Conservation (phyloP, 805 yeast genomes). For the Starmerella riodocensis region DNA sequence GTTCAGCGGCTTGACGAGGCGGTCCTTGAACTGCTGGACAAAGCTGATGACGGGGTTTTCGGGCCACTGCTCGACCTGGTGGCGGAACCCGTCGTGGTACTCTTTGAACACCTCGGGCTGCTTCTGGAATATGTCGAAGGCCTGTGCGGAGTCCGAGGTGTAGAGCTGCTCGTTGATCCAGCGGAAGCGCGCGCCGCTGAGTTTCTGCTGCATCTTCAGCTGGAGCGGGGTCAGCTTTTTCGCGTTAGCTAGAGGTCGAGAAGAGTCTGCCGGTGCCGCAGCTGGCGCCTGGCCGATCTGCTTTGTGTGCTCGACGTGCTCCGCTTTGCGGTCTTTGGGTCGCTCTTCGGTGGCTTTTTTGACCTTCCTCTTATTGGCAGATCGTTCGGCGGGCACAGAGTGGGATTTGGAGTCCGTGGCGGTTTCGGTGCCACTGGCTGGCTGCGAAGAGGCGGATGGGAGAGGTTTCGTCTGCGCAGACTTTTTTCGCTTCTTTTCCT, state of each 20-base stretch:
- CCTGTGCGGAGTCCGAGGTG: constrained; percentile 67
- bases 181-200: constrained; percentile 88
- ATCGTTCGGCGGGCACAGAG: background rate
- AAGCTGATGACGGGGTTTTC: constrained; percentile 94
- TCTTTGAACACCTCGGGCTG: constrained; percentile 88
- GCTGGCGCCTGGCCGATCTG: background rate
- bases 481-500: background rate
- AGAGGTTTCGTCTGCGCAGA: background rate
- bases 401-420: background rate
- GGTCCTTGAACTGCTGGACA: constrained; percentile 49
- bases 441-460: background rate
- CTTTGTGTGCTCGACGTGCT: background rate
- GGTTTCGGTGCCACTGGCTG: background rate
- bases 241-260: no score
- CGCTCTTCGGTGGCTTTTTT: constrained; percentile 1
- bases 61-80: constrained; percentile 96
- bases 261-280: no score
- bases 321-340: background rate
- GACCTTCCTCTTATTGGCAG: background rate
- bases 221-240: constrained; percentile 68
- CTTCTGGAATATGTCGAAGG: constrained; percentile 53
- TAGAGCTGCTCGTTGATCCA: constrained; percentile 98
- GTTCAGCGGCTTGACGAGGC: constrained; percentile 48
- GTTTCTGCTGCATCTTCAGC: constrained; percentile 87
- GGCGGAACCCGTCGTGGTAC: constrained; percentile 87